Evolutionary conservation across 306 rosid genomes (phyloP).

Genomic region (Fragaria vesca): DNA sequence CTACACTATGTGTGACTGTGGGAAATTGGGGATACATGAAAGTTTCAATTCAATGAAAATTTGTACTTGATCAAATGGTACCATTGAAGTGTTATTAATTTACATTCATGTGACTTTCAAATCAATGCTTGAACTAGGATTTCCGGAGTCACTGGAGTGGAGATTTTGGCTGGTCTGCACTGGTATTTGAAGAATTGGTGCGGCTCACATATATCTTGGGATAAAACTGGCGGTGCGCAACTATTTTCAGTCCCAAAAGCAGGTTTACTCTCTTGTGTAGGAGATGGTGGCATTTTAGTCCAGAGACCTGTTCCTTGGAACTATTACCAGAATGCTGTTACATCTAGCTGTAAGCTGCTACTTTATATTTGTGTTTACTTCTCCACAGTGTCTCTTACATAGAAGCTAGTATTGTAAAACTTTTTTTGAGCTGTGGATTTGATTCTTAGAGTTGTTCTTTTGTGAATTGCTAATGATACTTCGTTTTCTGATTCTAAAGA

Average conservation of each 20-base stretch:
- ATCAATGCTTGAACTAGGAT: slow-evolving; percentile 35
- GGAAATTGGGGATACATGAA: not conserved
- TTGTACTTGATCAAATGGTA: not conserved
- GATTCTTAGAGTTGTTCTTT: slow-evolving; percentile 9
- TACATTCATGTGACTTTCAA: slow-evolving; percentile 15
- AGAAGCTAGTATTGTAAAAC: not conserved
- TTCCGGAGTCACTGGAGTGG: slow-evolving; percentile 77
- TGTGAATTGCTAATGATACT: slow-evolving; percentile 15
- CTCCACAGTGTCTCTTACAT: not conserved
- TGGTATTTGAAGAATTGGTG: slow-evolving; percentile 82
- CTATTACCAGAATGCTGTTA: slow-evolving; percentile 92
- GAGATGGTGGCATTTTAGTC: slow-evolving; percentile 44
- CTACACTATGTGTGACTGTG: not conserved
- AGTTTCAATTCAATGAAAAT: not conserved
- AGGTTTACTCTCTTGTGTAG: slow-evolving; percentile 57
- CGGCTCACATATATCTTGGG: slow-evolving; percentile 85
- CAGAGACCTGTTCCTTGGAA: slow-evolving; percentile 76
- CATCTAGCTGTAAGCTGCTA: slow-evolving; percentile 76
- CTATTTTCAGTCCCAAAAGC: slow-evolving; percentile 56
- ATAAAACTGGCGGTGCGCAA: slow-evolving; percentile 83
- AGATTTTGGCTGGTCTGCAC: slow-evolving; percentile 71
- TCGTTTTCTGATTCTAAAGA: slow-evolving; percentile 46
- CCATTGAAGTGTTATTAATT: not conserved
- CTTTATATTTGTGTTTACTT: slow-evolving; percentile 11
- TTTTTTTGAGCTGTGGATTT: slow-evolving; percentile 13